Evolutionary conservation across 495 filamentous ascomycete species (phyloP).

Genomic region (Penicillium robsamsonii): DNA sequence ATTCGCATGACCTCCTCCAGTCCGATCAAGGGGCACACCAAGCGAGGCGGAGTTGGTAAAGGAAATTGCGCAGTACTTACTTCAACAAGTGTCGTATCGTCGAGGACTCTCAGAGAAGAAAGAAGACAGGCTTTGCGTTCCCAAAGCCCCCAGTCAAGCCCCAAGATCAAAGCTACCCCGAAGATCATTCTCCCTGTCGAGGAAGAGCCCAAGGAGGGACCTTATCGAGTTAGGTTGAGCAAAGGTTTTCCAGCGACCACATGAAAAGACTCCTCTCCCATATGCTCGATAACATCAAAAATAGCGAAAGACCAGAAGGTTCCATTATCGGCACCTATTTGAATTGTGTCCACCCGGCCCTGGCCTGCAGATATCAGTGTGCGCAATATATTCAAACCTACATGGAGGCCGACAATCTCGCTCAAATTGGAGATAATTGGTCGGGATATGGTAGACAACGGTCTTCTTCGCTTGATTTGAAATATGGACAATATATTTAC

Average conservation of each 20-base stretch:
- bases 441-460: slow-evolving; percentile 83
- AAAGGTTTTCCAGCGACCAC: slow-evolving; percentile 78
- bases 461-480: slow-evolving; percentile 86
- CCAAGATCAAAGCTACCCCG: slow-evolving; percentile 49
- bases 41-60: slow-evolving; percentile 81
- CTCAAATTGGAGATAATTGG: slow-evolving; percentile 91
- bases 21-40: slow-evolving; percentile 86
- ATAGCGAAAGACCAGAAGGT: too few relatives aligned
- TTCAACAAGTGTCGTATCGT: slow-evolving; percentile 98
- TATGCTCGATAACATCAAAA: slow-evolving; percentile 80
- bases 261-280: slow-evolving; percentile 85
- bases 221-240: slow-evolving; percentile 85
- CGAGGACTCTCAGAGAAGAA: slow-evolving; percentile 96
- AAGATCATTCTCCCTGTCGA: slow-evolving; percentile 61
- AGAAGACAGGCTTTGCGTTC: slow-evolving; percentile 99
- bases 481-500: slow-evolving; percentile 94
- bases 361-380: slow-evolving; percentile 85
- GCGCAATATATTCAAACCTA: slow-evolving; percentile 90
- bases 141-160: slow-evolving; percentile 71
- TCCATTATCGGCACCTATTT: slow-evolving; percentile 88
- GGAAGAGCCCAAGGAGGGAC: slow-evolving; percentile 63
- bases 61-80: slow-evolving; percentile 91
- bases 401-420: slow-evolving; percentile 77
- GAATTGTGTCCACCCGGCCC: slow-evolving; percentile 85
- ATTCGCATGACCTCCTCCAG: slow-evolving; percentile 92